Evolutionary conservation across 108 stramenopile genomes (phyloP), one percentile per base, ranked within the genome.

Genomic region (Stephanodiscus minutulus): DNA sequence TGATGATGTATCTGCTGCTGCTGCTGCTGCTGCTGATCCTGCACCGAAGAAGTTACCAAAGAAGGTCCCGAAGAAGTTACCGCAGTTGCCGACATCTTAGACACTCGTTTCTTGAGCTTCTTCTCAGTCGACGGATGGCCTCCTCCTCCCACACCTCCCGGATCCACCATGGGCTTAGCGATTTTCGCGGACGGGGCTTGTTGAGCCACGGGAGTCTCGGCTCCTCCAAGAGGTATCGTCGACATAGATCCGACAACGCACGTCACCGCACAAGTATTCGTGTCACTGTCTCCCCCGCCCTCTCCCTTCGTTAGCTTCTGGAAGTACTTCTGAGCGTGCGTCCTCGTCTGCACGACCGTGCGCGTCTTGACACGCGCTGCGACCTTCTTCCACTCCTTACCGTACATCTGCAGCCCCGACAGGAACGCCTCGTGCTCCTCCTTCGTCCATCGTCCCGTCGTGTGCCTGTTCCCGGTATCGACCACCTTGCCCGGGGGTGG

Each of bases 321-420:
- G 86, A 99, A 98, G 77, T 98, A 99, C 77, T 98, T 98, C 74
- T 99, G 98, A 7, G 98, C 98, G 81, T 99, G 98, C 11, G 98
- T 98, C 21, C 97, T 79, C 24, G 96, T 99, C 61, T 99, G 98
- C 21, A 98, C 97, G 21, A 99, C 97, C 20, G 97, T 98, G 24
- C 98, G 80, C 7, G 97, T 98, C 62, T 96, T 91, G 28, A 99
- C 96, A 46, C 89, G 73, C 36, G 93, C 86, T 3, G 92, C 91
- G 33, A 92, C 88, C 72, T 92, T 95, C 73, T 96, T 97, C 98
- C 97, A 98, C 71, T 98, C 96, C 62, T 94, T 95, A 11, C 98
- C 98, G 68, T 96, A 92, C 74, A 77, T 56, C 72, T 89, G 71
- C 21, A 99, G 71, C 25, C 89, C 98, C 11, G 68, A 77, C 27